These are phyloP conservation scores for Porphyrellus cyaneotinctus DNA, from an alignment of 768 basidiomycete genomes.

Conservation along the genomic window DNA sequence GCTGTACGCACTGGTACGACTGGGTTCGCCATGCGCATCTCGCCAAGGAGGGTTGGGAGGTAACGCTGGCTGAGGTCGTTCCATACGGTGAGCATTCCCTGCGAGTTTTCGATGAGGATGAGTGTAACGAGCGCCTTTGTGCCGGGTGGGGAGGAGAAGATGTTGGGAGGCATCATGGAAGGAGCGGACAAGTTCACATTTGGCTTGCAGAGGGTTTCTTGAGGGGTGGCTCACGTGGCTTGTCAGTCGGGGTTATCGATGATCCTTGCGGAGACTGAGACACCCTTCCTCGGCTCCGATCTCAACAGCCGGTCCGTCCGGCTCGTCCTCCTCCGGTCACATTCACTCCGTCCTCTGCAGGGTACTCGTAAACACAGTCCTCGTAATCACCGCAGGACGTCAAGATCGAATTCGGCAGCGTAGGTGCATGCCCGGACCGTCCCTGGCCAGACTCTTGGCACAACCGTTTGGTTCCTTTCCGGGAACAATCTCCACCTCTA, in stretches of 20 bases:
- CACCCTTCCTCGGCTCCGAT: neutral
- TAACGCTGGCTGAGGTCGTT: constrained; percentile 45
- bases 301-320: too few species aligned
- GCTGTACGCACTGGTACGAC: constrained; percentile 37
- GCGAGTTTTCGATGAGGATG: constrained; percentile 55
- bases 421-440: constrained; percentile 27
- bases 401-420: constrained; percentile 37
- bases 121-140: constrained; percentile 33
- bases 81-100: constrained; percentile 43
- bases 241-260: constrained; percentile 20
- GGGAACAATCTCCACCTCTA: constrained; percentile 36
- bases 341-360: too few species aligned
- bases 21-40: constrained; percentile 38
- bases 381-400: constrained; percentile 36
- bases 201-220: constrained; percentile 5
- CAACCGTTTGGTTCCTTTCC: constrained; percentile 40
- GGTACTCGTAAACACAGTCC: constrained; percentile 39
- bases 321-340: too few species aligned
- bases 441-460: constrained; percentile 17
- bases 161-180: constrained; percentile 7
- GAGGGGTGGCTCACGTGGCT: constrained; percentile 12
- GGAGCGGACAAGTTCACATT: constrained; percentile 2
- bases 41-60: constrained; percentile 41
- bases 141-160: constrained; percentile 19
- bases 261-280: constrained; percentile 11